These are phyloP conservation scores for Pterocarpus santalinus DNA, from an alignment of 306 rosid genomes.

Conservation along the genomic window DNA sequence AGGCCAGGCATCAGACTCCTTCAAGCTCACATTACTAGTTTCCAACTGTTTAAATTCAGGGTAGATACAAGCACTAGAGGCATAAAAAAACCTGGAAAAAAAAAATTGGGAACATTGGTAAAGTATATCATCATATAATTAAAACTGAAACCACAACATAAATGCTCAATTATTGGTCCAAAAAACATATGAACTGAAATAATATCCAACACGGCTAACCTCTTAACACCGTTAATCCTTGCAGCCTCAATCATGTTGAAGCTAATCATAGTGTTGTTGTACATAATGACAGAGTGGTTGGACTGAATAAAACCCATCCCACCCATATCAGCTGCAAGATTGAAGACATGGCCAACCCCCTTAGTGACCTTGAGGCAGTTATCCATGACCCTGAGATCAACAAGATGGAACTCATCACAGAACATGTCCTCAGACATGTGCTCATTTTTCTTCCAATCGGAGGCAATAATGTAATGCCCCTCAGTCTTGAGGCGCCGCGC, in stretches of 20 bases:
- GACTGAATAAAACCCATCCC: constrained; percentile 99
- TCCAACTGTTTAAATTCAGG: constrained; percentile 97
- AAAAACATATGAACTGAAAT: constrained; percentile 12
- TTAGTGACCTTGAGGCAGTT: constrained; percentile 89
- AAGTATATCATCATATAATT: constrained; percentile 14
- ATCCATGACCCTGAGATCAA: constrained; percentile 96
- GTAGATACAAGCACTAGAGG: constrained; percentile 98
- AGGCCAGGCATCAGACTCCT: constrained; percentile 99
- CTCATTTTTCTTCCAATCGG: constrained; percentile 99
- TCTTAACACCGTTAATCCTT: constrained; percentile 88
- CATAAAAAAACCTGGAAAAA: constrained; percentile 85
- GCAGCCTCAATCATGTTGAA: constrained; percentile 96
- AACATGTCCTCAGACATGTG: constrained; percentile 99
- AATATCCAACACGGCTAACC: constrained; percentile 60
- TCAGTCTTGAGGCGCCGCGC: constrained; percentile 93
- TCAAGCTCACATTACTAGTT: constrained; percentile 96
- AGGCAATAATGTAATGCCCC: constrained; percentile 95
- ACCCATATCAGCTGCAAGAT: constrained; percentile 99
- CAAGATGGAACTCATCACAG: constrained; percentile 98
- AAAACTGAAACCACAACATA: constrained; percentile 31
- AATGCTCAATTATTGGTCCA: constrained; percentile 3
- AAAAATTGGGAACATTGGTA: background rate
- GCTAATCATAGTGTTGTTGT: constrained; percentile 97
- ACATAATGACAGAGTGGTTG: constrained; percentile 94
- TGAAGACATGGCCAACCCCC: constrained; percentile 92